Conservation (phyloP, 208 protist genomes). For the Trypanosoma avium region DNA sequence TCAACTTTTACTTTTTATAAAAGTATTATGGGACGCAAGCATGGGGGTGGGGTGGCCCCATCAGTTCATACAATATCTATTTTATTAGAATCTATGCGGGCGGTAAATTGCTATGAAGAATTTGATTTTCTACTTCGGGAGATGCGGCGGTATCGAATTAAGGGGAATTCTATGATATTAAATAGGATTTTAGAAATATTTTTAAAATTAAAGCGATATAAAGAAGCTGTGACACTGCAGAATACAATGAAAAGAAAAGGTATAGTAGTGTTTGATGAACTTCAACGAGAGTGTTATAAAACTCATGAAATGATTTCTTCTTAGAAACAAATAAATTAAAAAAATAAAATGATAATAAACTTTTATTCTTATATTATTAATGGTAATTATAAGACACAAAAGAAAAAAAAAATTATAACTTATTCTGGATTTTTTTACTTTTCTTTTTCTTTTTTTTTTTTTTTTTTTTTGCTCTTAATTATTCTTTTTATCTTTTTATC, state of each 20-base stretch:
- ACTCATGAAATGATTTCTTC: too few species aligned
- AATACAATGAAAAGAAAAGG: conserved; percentile 31
- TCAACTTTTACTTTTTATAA: conserved; percentile 72
- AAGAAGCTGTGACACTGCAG: conserved; percentile 26
- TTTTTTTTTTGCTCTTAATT: not conserved
- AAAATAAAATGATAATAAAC: not conserved
- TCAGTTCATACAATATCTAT: conserved; percentile 67
- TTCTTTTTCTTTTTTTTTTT: not conserved
- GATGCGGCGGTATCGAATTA: conserved; percentile 56
- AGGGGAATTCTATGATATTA: conserved; percentile 45
- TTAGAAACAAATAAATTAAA: not conserved
- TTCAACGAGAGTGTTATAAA: conserved; percentile 8
- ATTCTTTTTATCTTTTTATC: not conserved
- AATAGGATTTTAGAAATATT: conserved; percentile 55
- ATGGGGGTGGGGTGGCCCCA: conserved; percentile 23
- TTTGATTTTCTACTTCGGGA: conserved; percentile 63
- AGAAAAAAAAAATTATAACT: too few species aligned
- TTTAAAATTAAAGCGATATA: conserved; percentile 4
- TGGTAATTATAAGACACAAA: too few species aligned
- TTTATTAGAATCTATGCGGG: conserved; percentile 49
- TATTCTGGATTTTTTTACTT: not conserved
- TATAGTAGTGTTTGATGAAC: conserved; percentile 49
- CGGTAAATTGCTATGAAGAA: conserved; percentile 30
- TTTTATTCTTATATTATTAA: too few species aligned
- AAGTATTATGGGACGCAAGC: conserved; percentile 32